Base-by-base conservation (phyloP, 257 asterid species). In the Nicotiana knightiana region DNA sequence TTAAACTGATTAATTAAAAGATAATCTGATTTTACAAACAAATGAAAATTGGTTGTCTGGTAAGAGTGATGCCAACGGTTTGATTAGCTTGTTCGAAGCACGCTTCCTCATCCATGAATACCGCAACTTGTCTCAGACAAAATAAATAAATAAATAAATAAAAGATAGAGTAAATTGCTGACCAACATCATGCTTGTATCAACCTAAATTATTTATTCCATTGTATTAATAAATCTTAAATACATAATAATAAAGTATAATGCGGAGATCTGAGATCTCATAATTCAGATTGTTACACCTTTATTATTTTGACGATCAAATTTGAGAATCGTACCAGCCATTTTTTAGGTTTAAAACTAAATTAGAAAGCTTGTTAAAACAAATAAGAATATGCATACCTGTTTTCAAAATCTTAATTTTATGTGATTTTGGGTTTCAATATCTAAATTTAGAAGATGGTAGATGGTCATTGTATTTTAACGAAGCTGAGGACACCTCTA, bases 201-300 rank as follows among this genome's bases (percentile, higher is more conserved):
- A 1, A 73, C 62, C 79, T 48, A 73, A 73, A 48, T 73, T 48
- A 73, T 51, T 73, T 73, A 51, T 73, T 15, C 7, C 63, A 51
- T 26, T 26, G 63, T 68, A 48, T 51, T 6, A 4, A 48, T 48
- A 48, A 26, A 48, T 26, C 26, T 26, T 73, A 73, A 48, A 51
- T 24, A 46, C 3, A 46, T 73, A 15, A 12, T 73, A 15, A 12
- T 26, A 73, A 15, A 73, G 79, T 2, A 51, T 73, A 3, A 73
- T 24, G 16, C 16, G 28, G 63, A 73, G 79, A 73, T 73, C 63
- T 73, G 63, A 73, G 79, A 73, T 73, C 79, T 73, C 79, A 73
- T 73, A 48, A 73, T 73, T 48, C 79, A 48, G 63, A 73, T 51
- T 7, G 63, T 51, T 43, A 9, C 21, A 6, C 26, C 8, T 48